Conservation (phyloP, 192 early-diverging fungal species). For the Tieghemiomyces parasiticus region DNA sequence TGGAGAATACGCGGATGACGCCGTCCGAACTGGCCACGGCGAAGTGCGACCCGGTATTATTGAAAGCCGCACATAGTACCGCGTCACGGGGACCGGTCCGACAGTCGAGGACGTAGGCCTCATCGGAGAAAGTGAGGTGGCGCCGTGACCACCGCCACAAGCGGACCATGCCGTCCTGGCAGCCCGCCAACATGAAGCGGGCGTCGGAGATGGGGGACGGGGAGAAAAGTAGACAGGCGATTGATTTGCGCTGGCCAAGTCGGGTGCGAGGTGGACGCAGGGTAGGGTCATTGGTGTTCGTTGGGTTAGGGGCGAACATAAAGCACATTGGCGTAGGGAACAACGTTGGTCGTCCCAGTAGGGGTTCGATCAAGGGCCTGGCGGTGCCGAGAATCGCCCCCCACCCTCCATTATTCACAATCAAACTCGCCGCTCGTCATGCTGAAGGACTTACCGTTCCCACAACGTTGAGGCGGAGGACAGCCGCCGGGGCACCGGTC, state of each 20-base stretch:
- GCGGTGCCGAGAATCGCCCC: too few relatives aligned
- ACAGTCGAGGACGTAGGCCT: conserved; percentile 36
- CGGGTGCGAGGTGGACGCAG: conserved; percentile 15
- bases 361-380: too few relatives aligned
- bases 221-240: conserved; percentile 55
- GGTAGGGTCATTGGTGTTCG: too few relatives aligned
- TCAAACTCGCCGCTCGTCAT: too few relatives aligned
- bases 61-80: conserved; percentile 50
- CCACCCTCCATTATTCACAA: too few relatives aligned
- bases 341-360: too few relatives aligned
- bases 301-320: too few relatives aligned
- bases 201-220: conserved; percentile 56
- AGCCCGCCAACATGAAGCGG: conserved; percentile 50
- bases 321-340: too few relatives aligned
- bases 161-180: conserved; percentile 53
- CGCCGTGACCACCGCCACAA: conserved; percentile 57
- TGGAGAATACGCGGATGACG: conserved; percentile 58
- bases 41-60: conserved; percentile 61
- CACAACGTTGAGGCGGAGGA: conserved; percentile 23
- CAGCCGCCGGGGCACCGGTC: conserved; percentile 46
- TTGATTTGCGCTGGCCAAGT: conserved; percentile 31
- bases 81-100: conserved; percentile 31
- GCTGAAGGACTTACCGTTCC: conserved; percentile 27
- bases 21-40: conserved; percentile 65
- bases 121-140: conserved; percentile 31